phyloP scores from a whole-genome alignment of 2,329 filamentous ascomycete species.

The Furcasterigmium sp. region DNA sequence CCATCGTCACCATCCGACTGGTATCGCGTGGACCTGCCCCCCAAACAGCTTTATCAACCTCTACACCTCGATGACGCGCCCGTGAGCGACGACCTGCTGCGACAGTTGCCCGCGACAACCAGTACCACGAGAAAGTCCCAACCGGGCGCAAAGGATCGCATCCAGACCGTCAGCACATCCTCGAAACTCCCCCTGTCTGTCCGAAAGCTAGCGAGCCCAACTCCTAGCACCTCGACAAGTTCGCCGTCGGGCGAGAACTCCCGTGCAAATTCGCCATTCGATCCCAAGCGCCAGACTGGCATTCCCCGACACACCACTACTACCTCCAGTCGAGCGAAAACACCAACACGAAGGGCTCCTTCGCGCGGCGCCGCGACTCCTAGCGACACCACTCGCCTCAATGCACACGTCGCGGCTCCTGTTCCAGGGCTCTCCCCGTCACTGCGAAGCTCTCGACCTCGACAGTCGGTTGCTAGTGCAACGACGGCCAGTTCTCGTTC shows the following conservation, averaged over 20 bases:
- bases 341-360: constrained; percentile 37
- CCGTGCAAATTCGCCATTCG: constrained; percentile 50
- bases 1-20: constrained; percentile 63
- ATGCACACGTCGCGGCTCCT: constrained; percentile 68
- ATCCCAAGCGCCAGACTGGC: constrained; percentile 34
- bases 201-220: constrained; percentile 25
- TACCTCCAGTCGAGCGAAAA: constrained; percentile 36
- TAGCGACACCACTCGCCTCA: constrained; percentile 55
- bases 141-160: background rate
- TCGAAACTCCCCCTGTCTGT: constrained; percentile 43
- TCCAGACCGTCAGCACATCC: constrained; percentile 13
- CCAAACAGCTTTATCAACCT: background rate
- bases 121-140: background rate
- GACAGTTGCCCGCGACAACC: background rate
- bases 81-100: background rate
- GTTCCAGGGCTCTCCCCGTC: constrained; percentile 71
- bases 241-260: constrained; percentile 32
- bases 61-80: background rate
- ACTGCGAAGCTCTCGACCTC: constrained; percentile 74
- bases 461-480: constrained; percentile 72
- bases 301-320: constrained; percentile 34
- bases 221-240: constrained; percentile 20
- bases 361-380: constrained; percentile 37
- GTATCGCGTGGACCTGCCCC: constrained; percentile 41
- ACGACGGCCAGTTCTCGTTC: constrained; percentile 65